These are phyloP conservation scores for Pichia terricola DNA, from an alignment of 1,139 yeast species.

Conservation along the genomic window DNA sequence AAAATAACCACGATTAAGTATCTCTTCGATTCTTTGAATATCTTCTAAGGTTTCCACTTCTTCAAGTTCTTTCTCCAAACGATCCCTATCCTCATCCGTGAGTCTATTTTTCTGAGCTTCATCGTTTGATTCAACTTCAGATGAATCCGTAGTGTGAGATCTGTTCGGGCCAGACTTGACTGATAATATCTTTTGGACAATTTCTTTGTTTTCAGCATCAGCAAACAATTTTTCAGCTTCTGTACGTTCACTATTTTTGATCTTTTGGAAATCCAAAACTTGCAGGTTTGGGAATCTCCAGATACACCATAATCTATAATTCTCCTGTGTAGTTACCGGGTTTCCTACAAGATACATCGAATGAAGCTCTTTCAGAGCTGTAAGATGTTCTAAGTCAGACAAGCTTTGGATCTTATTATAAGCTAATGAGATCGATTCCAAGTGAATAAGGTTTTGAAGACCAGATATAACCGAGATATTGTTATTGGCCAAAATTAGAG, in stretches of 20 bases:
- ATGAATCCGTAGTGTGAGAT: background rate
- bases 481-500: constrained; percentile 52
- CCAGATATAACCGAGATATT: constrained; percentile 29
- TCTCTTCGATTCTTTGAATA: constrained; percentile 58
- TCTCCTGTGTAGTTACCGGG: constrained; percentile 41
- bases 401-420: constrained; percentile 41
- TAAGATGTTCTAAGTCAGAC: constrained; percentile 31
- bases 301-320: constrained; percentile 52
- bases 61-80: constrained; percentile 43
- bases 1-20: constrained; percentile 27
- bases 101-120: constrained; percentile 34
- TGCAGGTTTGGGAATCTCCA: constrained; percentile 56
- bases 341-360: constrained; percentile 51
- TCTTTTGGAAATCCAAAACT: constrained; percentile 57
- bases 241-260: constrained; percentile 46
- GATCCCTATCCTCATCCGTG: constrained; percentile 42
- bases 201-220: constrained; percentile 9
- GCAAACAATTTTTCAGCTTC: constrained; percentile 41
- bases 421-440: constrained; percentile 42
- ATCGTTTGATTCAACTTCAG: background rate
- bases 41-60: constrained; percentile 64
- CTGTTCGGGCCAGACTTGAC: background rate
- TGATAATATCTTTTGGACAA: constrained; percentile 7
- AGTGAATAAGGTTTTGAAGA: constrained; percentile 16
- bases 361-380: constrained; percentile 30